Conservation (phyloP, 2,329 filamentous ascomycete species). For the Fusarium aywerte region DNA sequence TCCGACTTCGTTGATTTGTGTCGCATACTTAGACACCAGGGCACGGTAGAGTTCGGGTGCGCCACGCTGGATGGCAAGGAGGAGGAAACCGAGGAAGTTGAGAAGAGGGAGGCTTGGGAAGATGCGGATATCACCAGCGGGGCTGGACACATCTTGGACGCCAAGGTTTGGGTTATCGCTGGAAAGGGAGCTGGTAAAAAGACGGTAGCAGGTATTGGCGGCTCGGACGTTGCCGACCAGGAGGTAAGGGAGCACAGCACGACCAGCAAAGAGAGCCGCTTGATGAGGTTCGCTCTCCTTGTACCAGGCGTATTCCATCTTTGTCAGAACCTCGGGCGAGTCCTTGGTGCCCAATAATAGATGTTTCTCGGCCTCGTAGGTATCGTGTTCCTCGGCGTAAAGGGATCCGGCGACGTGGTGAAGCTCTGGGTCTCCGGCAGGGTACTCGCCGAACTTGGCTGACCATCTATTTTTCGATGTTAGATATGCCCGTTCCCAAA, state of each 20-base stretch:
- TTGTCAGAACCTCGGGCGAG: slow-evolving; percentile 81
- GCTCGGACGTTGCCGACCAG: slow-evolving; percentile 90
- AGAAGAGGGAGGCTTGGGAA: slow-evolving; percentile 93
- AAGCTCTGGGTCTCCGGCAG: slow-evolving; percentile 91
- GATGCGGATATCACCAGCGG: slow-evolving; percentile 77
- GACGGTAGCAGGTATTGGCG: slow-evolving; percentile 82
- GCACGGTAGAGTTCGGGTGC: slow-evolving; percentile 82
- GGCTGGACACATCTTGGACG: slow-evolving; percentile 83
- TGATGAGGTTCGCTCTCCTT: slow-evolving; percentile 86
- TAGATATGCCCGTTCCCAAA: slow-evolving; percentile 1
- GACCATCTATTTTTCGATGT: slow-evolving; percentile 71
- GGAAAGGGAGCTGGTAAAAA: slow-evolving; percentile 60
- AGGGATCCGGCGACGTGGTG: slow-evolving; percentile 91
- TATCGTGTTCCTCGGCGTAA: slow-evolving; percentile 92
- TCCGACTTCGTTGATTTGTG: slow-evolving; percentile 79
- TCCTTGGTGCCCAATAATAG: slow-evolving; percentile 89
- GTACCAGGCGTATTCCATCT: slow-evolving; percentile 95
- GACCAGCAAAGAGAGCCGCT: slow-evolving; percentile 85
- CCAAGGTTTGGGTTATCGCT: slow-evolving; percentile 64
- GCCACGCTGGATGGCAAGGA: slow-evolving; percentile 85
- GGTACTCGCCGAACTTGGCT: slow-evolving; percentile 83
- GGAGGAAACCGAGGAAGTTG: slow-evolving; percentile 89
- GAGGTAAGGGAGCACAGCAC: slow-evolving; percentile 90
- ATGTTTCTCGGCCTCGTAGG: slow-evolving; percentile 93
- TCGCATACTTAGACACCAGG: slow-evolving; percentile 82